Conservation (phyloP, 192 early-diverging fungal genomes). For the Backusella morwellensis region DNA sequence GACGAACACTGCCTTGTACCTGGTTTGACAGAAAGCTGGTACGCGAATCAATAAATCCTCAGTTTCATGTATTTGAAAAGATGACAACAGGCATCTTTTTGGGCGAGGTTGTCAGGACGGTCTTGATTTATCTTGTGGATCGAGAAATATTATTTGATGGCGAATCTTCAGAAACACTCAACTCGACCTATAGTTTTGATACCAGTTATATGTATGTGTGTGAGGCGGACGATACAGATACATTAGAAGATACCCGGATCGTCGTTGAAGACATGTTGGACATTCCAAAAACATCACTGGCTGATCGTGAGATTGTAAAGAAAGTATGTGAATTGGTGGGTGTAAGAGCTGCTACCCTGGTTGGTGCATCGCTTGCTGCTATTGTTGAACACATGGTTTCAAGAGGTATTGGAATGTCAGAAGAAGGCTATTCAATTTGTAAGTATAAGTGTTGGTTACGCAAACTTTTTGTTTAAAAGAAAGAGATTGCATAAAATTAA, state of each 20-base stretch:
- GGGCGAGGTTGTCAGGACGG: constrained; percentile 79
- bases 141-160: constrained; percentile 77
- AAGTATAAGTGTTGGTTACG: background rate
- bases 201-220: constrained; percentile 73
- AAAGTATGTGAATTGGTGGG: constrained; percentile 81
- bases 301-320: constrained; percentile 78
- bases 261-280: constrained; percentile 72
- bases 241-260: constrained; percentile 58
- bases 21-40: constrained; percentile 83
- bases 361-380: constrained; percentile 69
- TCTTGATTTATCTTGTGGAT: constrained; percentile 77
- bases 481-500: background rate
- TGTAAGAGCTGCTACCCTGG: constrained; percentile 73
- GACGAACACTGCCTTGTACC: constrained; percentile 72
- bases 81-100: constrained; percentile 91
- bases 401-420: constrained; percentile 28
- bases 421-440: constrained; percentile 34
- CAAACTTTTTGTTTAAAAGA: background rate
- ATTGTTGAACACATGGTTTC: constrained; percentile 42
- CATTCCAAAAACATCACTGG: constrained; percentile 59
- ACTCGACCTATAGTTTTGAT: constrained; percentile 68
- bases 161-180: constrained; percentile 53
- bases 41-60: constrained; percentile 75
- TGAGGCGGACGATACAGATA: constrained; percentile 64
- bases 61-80: constrained; percentile 87